Base-by-base conservation (phyloP, 345 rosid species). In the Leavenworthia alabamica region DNA sequence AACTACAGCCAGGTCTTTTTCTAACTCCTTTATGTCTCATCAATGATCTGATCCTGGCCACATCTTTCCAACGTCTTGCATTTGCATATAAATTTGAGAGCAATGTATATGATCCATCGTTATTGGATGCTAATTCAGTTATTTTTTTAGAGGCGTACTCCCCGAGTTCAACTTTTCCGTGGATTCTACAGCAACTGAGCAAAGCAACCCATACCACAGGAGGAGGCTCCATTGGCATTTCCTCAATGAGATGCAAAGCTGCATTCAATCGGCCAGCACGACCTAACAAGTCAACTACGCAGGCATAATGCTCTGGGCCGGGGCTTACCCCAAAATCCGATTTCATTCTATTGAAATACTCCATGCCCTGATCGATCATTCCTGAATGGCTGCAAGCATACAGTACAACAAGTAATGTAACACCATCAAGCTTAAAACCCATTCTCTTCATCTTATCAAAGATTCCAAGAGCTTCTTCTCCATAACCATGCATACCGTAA, bases 311-410 rank as follows among this genome's bases (percentile, higher is more conserved):
- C 72, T 85, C 92, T 4, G 75, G 81, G 17, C 81, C 72, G 8
- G 95, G 88, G 28, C 47, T 36, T 37, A 86, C 70, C 32, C 82
- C 77, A 52, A 74, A 85, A 36, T 81, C 86, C 62, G 45, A 66
- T 46, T 50, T 70, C 92, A 90, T 82, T 66, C 60, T 31, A 16
- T 72, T 51, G 63, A 90, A 90, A 73, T 71, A 85, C 45, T 71
- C 65, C 53, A 85, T 78, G 65, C 97, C 97, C 54, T 82, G 73
- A 55, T 83, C 88, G 46, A 83, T 75, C 86, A 86, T 79, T 59
- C 97, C 92, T 0, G 92, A 83, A 78, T 90, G 97, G 78, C 86
- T 90, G 77, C 95, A 90, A 48, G 85, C 95, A 78, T 90, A 90
- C 15, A 86, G 76, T 63, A 85, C 62, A 49, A 83, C 95, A 63